Percentiles rank a stretch among this genome's conserved stretches.
Conservation (phyloP, 176 grass and related monocot genomes). For the Carex kokanica region DNA sequence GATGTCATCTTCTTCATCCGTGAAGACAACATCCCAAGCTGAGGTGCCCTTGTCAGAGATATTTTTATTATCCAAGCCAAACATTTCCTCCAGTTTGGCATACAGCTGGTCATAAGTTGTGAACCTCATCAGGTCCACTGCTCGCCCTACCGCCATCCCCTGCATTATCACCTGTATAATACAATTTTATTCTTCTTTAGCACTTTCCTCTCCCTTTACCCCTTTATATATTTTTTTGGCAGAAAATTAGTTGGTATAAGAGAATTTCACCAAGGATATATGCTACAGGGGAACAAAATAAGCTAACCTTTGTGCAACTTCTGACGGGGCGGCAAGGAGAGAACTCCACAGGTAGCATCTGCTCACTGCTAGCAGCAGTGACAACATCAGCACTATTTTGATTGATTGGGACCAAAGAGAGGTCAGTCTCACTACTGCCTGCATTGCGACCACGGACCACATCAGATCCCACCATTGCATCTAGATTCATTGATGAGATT, state of each 20-base stretch:
- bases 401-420: constrained; percentile 32
- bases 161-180: constrained; percentile 77
- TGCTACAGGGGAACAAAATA: neutral
- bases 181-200: constrained; percentile 26
- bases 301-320: constrained; percentile 88
- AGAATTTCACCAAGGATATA: neutral
- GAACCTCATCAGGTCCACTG: constrained; percentile 80
- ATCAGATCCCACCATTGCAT: neutral
- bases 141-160: constrained; percentile 87
- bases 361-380: constrained; percentile 44
- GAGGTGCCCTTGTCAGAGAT: constrained; percentile 47
- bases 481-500: neutral
- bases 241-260: neutral
- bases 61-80: constrained; percentile 54
- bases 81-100: constrained; percentile 76
- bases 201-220: neutral
- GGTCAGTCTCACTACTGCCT: constrained; percentile 40
- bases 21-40: constrained; percentile 65
- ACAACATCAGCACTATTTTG: constrained; percentile 40
- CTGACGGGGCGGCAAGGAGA: constrained; percentile 59
- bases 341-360: constrained; percentile 40
- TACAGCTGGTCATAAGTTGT: constrained; percentile 54
- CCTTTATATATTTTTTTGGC: neutral
- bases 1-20: constrained; percentile 89
- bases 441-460: neutral